Evolutionary conservation across 257 asterid genomes (phyloP).

Genomic region (Misopates orontium): DNA sequence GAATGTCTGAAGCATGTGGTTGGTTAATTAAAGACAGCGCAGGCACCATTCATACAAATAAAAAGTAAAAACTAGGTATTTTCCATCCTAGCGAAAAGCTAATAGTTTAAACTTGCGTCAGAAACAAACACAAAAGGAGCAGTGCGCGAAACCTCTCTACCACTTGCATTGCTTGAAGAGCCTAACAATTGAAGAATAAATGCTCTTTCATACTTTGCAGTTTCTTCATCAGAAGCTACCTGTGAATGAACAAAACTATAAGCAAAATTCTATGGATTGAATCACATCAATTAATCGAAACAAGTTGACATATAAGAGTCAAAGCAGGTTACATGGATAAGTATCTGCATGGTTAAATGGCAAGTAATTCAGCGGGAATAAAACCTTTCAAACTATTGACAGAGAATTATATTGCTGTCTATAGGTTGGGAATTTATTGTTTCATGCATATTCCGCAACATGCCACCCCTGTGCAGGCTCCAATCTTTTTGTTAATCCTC

Average conservation of each 20-base stretch:
- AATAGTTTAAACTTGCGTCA: conserved; percentile 5
- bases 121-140: conserved; percentile 27
- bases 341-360: not conserved
- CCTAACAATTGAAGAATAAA: conserved; percentile 75
- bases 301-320: conserved; percentile 12
- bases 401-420: too few species aligned
- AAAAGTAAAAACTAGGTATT: not conserved
- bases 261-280: conserved; percentile 23
- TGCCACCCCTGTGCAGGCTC: too few species aligned
- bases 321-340: conserved; percentile 6
- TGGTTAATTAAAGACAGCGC: conserved; percentile 10
- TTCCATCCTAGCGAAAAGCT: conserved; percentile 1
- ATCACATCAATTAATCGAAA: conserved; percentile 14
- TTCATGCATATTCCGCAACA: too few species aligned
- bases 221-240: conserved; percentile 84
- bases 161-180: conserved; percentile 41
- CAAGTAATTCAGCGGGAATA: too few species aligned
- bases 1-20: conserved; percentile 9
- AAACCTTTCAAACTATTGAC: too few species aligned
- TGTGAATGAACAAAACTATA: conserved; percentile 42
- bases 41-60: not conserved
- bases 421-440: too few species aligned
- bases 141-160: conserved; percentile 58
- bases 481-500: too few species aligned
- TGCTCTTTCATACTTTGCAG: conserved; percentile 73